These are phyloP conservation scores for Ophiostoma ulmi DNA, from an alignment of 2,329 filamentous ascomycete species.

Conservation along the genomic window DNA sequence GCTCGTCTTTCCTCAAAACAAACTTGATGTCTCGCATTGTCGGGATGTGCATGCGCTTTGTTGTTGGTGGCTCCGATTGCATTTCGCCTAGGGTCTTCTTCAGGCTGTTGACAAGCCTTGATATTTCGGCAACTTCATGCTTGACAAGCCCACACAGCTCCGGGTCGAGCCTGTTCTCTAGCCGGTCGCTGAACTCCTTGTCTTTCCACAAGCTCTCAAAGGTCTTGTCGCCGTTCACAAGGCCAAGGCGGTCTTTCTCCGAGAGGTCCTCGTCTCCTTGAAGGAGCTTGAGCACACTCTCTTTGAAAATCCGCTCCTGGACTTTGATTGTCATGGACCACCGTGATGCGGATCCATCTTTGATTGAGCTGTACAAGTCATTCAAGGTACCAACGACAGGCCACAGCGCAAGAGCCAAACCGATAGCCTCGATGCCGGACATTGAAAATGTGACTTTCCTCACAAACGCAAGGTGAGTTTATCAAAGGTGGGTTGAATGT, in stretches of 20 bases:
- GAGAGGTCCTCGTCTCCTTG: conserved; percentile 26
- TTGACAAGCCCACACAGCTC: conserved; percentile 24
- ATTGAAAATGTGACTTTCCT: conserved; percentile 1
- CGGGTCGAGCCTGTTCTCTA: conserved; percentile 23
- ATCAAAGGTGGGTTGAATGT: neutral
- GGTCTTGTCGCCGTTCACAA: conserved; percentile 23
- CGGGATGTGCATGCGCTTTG: conserved; percentile 1
- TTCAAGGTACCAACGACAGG: conserved; percentile 18
- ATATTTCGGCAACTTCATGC: conserved; percentile 24
- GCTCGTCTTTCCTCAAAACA: neutral
- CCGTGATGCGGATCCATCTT: conserved; percentile 21
- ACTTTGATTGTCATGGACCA: conserved; percentile 25
- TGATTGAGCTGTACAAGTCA: conserved; percentile 19
- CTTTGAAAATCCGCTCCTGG: conserved; percentile 27
- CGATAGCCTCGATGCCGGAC: conserved; percentile 25
- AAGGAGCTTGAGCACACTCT: conserved; percentile 24
- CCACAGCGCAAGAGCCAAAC: conserved; percentile 26
- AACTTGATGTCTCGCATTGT: neutral
- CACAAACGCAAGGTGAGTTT: neutral
- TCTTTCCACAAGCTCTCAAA: conserved; percentile 26
- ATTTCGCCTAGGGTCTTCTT: conserved; percentile 19
- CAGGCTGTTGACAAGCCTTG: conserved; percentile 19
- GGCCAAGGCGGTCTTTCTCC: conserved; percentile 24
- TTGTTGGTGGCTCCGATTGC: conserved; percentile 18
- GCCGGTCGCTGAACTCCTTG: conserved; percentile 23